Evolutionary conservation across 2,329 filamentous ascomycete genomes (phyloP).

Genomic region (Fusarium continuum): DNA sequence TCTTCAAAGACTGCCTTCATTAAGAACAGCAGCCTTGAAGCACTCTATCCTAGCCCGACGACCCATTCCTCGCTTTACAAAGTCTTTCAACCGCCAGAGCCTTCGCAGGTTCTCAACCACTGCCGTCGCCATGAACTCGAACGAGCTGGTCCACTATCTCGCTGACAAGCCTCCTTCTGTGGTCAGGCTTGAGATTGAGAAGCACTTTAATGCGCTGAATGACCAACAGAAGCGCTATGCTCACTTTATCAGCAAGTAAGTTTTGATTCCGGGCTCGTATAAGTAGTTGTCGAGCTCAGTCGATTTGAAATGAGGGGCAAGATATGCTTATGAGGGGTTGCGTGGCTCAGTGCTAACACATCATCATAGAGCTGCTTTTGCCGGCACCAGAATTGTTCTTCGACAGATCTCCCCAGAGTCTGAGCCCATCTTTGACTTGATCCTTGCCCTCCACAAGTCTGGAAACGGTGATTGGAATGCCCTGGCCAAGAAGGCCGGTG

Average conservation of each 20-base stretch:
- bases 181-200: conserved; percentile 88
- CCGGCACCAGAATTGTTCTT: conserved; percentile 80
- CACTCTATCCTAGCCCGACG: conserved; percentile 34
- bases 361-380: conserved; percentile 72
- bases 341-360: conserved; percentile 14
- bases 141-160: conserved; percentile 78
- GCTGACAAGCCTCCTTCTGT: conserved; percentile 91
- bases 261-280: neutral
- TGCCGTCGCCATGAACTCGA: conserved; percentile 62
- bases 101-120: conserved; percentile 47
- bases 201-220: conserved; percentile 83
- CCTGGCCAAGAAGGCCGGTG: conserved; percentile 69
- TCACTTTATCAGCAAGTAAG: conserved; percentile 84
- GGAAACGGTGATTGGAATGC: conserved; percentile 75
- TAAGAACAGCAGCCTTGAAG: conserved; percentile 46
- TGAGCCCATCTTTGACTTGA: conserved; percentile 82
- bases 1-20: conserved; percentile 49
- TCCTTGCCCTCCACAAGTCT: conserved; percentile 74
- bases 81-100: conserved; percentile 32
- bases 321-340: conserved; percentile 9
- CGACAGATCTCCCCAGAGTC: conserved; percentile 85
- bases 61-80: conserved; percentile 37
- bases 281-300: neutral
- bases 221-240: conserved; percentile 88
- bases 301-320: conserved; percentile 15